Evolutionary conservation across 495 filamentous ascomycete species (phyloP).

Genomic region (Xylaria longipes): DNA sequence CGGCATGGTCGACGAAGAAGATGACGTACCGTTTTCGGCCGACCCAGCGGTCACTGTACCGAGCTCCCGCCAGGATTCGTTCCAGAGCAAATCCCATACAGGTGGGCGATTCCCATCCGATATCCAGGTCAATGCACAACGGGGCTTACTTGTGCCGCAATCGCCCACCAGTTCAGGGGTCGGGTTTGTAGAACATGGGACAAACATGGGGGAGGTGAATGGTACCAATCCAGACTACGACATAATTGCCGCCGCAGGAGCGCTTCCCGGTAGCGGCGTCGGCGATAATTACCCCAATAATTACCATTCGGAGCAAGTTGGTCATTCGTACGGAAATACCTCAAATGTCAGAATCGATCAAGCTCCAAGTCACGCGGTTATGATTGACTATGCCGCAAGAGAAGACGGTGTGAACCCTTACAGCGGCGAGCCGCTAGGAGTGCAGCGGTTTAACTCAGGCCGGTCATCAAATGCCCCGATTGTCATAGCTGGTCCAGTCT

Average conservation of each 20-base stretch:
- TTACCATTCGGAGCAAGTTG: slow-evolving; percentile 32
- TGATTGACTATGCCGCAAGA: slow-evolving; percentile 46
- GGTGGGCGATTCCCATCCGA: slow-evolving; percentile 93
- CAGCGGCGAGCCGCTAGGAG: slow-evolving; percentile 43
- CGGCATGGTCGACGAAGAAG: slow-evolving; percentile 78
- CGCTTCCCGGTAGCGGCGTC: slow-evolving; percentile 57
- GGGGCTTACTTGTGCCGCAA: slow-evolving; percentile 76
- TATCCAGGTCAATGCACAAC: slow-evolving; percentile 71
- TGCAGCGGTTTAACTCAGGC: slow-evolving; percentile 21
- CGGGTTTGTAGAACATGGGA: slow-evolving; percentile 53
- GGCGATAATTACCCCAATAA: slow-evolving; percentile 33
- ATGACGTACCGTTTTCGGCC: slow-evolving; percentile 82
- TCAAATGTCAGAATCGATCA: slow-evolving; percentile 42
- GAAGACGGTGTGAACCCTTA: slow-evolving; percentile 56
- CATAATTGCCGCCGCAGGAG: slow-evolving; percentile 61
- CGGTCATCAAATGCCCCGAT: slow-evolving; percentile 21
- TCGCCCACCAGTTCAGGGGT: slow-evolving; percentile 82
- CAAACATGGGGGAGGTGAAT: slow-evolving; percentile 26
- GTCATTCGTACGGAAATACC: slow-evolving; percentile 43
- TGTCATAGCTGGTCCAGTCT: slow-evolving; percentile 28
- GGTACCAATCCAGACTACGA: slow-evolving; percentile 51
- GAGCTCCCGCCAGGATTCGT: slow-evolving; percentile 52
- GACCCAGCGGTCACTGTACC: slow-evolving; percentile 55
- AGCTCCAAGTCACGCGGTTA: slow-evolving; percentile 44
- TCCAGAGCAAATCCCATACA: slow-evolving; percentile 70